These are phyloP conservation scores for Malassezia nana DNA, from an alignment of 1,284 basidiomycete species.

Conservation along the genomic window DNA sequence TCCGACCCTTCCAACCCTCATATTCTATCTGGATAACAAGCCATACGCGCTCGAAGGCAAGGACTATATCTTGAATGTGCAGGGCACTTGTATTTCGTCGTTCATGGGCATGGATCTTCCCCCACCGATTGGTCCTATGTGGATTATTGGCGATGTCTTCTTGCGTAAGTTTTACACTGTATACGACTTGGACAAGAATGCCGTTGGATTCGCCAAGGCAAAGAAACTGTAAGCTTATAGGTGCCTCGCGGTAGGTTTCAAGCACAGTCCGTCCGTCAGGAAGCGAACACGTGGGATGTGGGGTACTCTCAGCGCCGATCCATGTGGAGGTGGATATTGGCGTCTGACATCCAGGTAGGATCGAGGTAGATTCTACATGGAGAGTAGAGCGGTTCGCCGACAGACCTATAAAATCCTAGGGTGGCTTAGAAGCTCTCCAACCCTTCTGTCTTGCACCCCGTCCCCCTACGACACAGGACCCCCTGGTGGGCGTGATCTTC, in stretches of 20 bases:
- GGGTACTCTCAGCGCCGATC: not conserved
- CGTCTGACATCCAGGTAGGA: not conserved
- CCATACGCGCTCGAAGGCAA: constrained; percentile 66
- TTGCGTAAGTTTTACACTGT: constrained; percentile 77
- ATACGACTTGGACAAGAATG: constrained; percentile 73
- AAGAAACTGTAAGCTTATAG: too few relatives aligned
- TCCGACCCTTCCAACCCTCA: constrained; percentile 69
- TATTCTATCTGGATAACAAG: constrained; percentile 56
- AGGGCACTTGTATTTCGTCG: constrained; percentile 84
- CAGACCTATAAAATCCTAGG: not conserved
- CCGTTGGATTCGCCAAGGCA: constrained; percentile 68
- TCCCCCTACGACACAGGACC: not conserved
- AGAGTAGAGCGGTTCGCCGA: not conserved
- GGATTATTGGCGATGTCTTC: constrained; percentile 69
- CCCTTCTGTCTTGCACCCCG: not conserved
- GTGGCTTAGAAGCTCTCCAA: not conserved
- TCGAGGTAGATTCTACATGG: not conserved
- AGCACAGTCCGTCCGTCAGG: not conserved
- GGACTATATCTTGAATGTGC: constrained; percentile 79
- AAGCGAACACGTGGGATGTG: not conserved
- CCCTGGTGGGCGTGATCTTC: not conserved
- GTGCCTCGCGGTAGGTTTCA: too few relatives aligned
- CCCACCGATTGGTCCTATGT: constrained; percentile 71
- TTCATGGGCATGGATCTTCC: constrained; percentile 91
- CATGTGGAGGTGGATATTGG: constrained; percentile 1